phyloP scores from a whole-genome alignment of 2,329 filamentous ascomycete species.

The Geosmithia putterillii region DNA sequence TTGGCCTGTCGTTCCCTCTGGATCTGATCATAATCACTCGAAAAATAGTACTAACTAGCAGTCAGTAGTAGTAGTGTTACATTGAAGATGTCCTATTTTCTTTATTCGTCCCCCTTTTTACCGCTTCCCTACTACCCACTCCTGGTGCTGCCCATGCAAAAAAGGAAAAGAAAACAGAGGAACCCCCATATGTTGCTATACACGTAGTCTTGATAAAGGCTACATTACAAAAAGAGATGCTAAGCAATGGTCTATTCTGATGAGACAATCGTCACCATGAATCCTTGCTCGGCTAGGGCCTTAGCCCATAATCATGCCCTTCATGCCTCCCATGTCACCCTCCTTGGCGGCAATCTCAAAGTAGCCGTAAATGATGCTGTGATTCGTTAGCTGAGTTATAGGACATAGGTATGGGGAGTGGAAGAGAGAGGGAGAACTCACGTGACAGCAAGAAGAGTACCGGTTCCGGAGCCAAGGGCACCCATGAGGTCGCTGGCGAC shows the following conservation, averaged over 20 bases:
- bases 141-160: background rate
- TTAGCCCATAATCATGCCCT: slow-evolving; percentile 62
- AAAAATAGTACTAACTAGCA: too few relatives aligned
- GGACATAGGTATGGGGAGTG: slow-evolving; percentile 1
- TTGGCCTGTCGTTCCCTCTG: too few relatives aligned
- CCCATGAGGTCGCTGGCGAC: slow-evolving; percentile 93
- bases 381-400: slow-evolving; percentile 13
- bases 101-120: background rate
- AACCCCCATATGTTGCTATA: background rate
- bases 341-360: slow-evolving; percentile 99
- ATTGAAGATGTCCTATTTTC: background rate
- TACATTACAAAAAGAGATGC: background rate
- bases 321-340: slow-evolving; percentile 79
- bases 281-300: too few relatives aligned
- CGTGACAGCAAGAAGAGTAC: slow-evolving; percentile 97
- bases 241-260: too few relatives aligned
- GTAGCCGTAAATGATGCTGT: slow-evolving; percentile 96
- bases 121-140: background rate
- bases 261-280: too few relatives aligned
- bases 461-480: slow-evolving; percentile 89
- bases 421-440: slow-evolving; percentile 40
- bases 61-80: too few relatives aligned
- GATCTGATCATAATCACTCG: too few relatives aligned
- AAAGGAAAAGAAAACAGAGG: background rate
- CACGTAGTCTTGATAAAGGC: background rate